These are phyloP conservation scores for Podila epicladia DNA, from an alignment of 192 early-diverging fungal species.

Conservation along the genomic window DNA sequence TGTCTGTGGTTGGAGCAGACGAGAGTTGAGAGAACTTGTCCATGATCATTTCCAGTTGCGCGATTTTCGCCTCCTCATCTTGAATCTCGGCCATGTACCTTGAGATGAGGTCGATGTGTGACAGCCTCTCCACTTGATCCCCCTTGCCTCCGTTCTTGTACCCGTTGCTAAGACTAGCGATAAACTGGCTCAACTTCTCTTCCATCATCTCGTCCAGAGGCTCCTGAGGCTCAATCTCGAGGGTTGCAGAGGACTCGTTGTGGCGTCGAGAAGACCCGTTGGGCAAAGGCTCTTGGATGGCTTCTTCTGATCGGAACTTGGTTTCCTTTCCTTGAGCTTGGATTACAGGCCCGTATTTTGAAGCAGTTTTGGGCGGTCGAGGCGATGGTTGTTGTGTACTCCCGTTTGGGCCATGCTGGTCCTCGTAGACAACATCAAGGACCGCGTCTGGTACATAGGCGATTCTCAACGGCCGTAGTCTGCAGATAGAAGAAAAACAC, in stretches of 20 bases:
- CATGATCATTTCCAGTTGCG: not conserved
- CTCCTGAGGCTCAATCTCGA: not conserved
- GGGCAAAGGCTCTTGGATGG: no score
- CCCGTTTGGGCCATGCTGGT: not conserved
- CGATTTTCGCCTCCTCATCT: not conserved
- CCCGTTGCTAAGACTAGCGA: not conserved
- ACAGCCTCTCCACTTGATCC: not conserved
- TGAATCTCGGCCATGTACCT: constrained; percentile 2
- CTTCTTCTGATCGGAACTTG: no score
- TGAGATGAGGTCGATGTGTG: not conserved
- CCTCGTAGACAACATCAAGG: constrained; percentile 17
- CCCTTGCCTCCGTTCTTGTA: not conserved
- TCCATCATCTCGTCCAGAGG: not conserved
- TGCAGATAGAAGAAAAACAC: not conserved
- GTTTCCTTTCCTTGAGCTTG: no score
- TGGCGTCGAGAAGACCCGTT: no score
- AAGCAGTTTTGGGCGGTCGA: not conserved
- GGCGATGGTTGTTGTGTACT: not conserved
- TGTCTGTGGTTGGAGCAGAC: no score
- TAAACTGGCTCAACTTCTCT: not conserved
- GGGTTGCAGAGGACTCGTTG: not conserved
- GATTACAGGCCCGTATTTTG: no score
- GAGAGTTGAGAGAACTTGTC: not conserved
- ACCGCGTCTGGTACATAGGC: constrained; percentile 11
- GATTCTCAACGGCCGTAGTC: constrained; percentile 16